Conservation (phyloP, 2,329 filamentous ascomycete genomes). For the Hansfordia pulvinata region DNA sequence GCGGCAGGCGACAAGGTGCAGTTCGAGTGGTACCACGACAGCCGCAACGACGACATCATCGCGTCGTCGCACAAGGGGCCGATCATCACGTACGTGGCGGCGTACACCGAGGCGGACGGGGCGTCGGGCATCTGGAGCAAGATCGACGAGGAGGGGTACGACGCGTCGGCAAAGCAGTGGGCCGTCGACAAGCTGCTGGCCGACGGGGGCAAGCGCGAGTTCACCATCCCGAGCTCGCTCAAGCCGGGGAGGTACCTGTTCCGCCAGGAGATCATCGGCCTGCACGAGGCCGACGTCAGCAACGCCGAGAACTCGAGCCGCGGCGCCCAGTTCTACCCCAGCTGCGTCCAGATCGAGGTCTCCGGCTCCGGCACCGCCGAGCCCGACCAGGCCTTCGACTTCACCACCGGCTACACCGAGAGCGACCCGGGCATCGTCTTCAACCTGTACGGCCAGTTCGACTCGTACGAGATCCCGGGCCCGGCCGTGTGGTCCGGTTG, state of each 20-base stretch:
- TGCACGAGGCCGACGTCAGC: constrained; percentile 27
- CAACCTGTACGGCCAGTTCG: constrained; percentile 36
- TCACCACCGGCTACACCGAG: constrained; percentile 40
- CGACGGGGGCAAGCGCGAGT: constrained; percentile 32
- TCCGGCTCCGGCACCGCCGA: constrained; percentile 35
- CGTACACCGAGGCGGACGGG: constrained; percentile 25
- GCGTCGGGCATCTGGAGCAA: constrained; percentile 37
- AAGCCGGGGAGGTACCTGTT: constrained; percentile 37
- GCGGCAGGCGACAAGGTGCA: constrained; percentile 31
- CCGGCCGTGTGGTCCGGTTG: constrained; percentile 9
- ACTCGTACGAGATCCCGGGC: constrained; percentile 12
- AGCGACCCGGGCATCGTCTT: constrained; percentile 42
- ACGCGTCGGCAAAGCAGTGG: constrained; percentile 24
- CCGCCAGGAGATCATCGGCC: constrained; percentile 40
- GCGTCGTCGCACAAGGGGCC: constrained; percentile 37
- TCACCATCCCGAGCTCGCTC: constrained; percentile 30
- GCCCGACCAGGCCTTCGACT: constrained; percentile 27
- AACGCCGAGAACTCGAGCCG: constrained; percentile 18
- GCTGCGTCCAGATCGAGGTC: constrained; percentile 47
- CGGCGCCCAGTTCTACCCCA: constrained; percentile 40
- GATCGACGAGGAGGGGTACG: constrained; percentile 20
- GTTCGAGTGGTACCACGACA: constrained; percentile 38
- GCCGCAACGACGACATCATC: constrained; percentile 35
- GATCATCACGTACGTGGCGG: constrained; percentile 37
- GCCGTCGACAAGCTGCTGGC: constrained; percentile 29